Base-by-base conservation (phyloP, 345 rosid species). In the Pugionium dolabratum region DNA sequence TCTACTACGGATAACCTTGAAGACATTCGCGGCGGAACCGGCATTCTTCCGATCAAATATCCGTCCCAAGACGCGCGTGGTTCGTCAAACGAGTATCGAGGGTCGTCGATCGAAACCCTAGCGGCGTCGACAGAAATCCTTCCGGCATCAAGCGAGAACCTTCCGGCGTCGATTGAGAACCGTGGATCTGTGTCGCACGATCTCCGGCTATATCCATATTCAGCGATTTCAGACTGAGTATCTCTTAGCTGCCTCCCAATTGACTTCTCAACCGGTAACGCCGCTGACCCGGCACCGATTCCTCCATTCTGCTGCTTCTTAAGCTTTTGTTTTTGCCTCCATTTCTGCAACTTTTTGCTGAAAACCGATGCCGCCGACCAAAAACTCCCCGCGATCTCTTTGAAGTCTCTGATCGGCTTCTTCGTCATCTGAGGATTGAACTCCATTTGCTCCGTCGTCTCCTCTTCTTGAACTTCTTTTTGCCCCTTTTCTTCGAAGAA, bases 41-140 rank as follows among this genome's bases (percentile, higher is more conserved):
- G 50, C 0, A 82, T 56, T 69, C 83, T 81, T 9, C 97, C 97
- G 0, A 84, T 85, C 79, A 90, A 50, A 70, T 88, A 82, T 0
- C 99, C 97, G 32, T 94, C 99, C 90, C 97, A 90, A 3, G 96
- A 88, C 31, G 97, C 99, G n/a, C 97, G 82, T 1, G 99, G 97
- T 84, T 90, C 97, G 30, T 90, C 99, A 44, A 94, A 85, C 1
- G 97, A 88, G 81, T 81, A 85, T 47, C 99, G 80, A 30, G 95
- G 83, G 62, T 90, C 95, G 47, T 94, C 99, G 6, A 85, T 82
- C 9, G 97, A 90, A 32, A 85, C 79, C 80, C 97, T 77, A 3
- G 78, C 83, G 1, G 83, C 88, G 59, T 84, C 81, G 26, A 78
- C 26, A 7, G 76, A 73, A 6, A 70, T 11, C 49, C 75, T 54